Base-by-base conservation (phyloP, 148 eudicot species). In the Heliosperma pusillum region DNA sequence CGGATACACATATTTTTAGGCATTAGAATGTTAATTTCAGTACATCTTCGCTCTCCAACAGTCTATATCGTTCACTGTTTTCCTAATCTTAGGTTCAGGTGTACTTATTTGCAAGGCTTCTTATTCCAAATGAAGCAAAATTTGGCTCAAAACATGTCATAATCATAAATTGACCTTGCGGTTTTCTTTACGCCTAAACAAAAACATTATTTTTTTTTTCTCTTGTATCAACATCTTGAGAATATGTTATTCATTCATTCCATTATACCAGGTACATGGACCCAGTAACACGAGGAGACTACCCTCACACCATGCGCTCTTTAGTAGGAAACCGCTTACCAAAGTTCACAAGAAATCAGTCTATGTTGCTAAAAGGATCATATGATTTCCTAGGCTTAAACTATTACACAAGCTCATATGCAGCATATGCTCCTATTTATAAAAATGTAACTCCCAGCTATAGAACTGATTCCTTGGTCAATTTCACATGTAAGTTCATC, bases 381-480 rank as follows among this genome's bases (percentile, higher is more conserved):
- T 74, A 74, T 63, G 77, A 74, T 74, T 74, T 74, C 25, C 67
- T 74, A 5, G 77, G 77, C 26, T 11, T 74, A 11, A 74, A 74
- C 12, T 74, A 74, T 40, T 74, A 74, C 40, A 74, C 77, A 24
- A 77, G 85, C 20, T 73, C 82, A 42, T 88, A 88, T 79, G 90
- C 86, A 64, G 69, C 80, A 10, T 69, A 83, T 78, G 71, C 83
- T 69, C 78, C 83, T 47, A 30, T 70, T 20, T 21, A 68, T 5
- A 80, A 70, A 25, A 68, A 19, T 27, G 61, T 68, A 20, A 80
- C 82, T 58, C 69, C 82, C 16, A 84, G 83, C 76, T 82, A 78
- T 68, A 20, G 26, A 20, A 83, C 85, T 2, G 97, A 92, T 75
- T 36, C 86, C 27, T 74, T 16, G 24, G 80, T 73, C 25, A 70